These are phyloP conservation scores for Termitomyces bulborhizus DNA, from an alignment of 768 basidiomycete species.

Conservation along the genomic window DNA sequence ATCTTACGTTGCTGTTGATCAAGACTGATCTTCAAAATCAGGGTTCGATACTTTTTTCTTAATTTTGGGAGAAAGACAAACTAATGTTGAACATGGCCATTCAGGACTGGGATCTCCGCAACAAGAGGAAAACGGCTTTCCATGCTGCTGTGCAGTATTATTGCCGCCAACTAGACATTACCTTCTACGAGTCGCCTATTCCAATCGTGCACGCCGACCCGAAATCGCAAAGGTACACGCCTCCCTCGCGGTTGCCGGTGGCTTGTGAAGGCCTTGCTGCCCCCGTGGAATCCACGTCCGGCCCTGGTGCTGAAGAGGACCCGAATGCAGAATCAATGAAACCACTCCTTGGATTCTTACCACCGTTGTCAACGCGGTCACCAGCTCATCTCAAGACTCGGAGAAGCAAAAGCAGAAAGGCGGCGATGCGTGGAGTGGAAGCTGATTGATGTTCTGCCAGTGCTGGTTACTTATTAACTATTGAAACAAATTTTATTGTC, in stretches of 20 bases:
- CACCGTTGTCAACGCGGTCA: conserved; percentile 30
- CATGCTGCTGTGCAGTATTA: conserved; percentile 73
- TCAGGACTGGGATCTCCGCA: conserved; percentile 54
- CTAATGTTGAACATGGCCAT: background rate
- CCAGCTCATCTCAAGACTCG: conserved; percentile 28
- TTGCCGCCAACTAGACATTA: conserved; percentile 63
- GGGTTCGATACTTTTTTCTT: conserved; percentile 1
- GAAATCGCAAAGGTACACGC: conserved; percentile 18
- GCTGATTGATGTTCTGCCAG: background rate
- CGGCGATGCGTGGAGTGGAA: conserved; percentile 30
- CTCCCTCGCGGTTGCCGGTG: conserved; percentile 5
- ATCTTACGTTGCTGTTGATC: background rate
- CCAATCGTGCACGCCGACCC: conserved; percentile 48
- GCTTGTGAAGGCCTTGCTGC: conserved; percentile 8
- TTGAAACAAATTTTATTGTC: background rate
- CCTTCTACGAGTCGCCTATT: conserved; percentile 50
- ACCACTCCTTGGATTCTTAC: conserved; percentile 41
- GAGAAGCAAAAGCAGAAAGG: conserved; percentile 37
- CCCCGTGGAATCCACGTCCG: conserved; percentile 12
- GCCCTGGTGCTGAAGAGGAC: conserved; percentile 19
- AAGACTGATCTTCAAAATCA: background rate
- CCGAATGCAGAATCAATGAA: conserved; percentile 23
- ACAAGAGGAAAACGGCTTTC: conserved; percentile 67
- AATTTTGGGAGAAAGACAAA: background rate
- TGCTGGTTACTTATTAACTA: background rate